A percentile compares a stretch with the other conserved stretches of the same genome.
phyloP scores from a whole-genome alignment of 495 filamentous ascomycete genomes.

The Neurospora pannonica region DNA sequence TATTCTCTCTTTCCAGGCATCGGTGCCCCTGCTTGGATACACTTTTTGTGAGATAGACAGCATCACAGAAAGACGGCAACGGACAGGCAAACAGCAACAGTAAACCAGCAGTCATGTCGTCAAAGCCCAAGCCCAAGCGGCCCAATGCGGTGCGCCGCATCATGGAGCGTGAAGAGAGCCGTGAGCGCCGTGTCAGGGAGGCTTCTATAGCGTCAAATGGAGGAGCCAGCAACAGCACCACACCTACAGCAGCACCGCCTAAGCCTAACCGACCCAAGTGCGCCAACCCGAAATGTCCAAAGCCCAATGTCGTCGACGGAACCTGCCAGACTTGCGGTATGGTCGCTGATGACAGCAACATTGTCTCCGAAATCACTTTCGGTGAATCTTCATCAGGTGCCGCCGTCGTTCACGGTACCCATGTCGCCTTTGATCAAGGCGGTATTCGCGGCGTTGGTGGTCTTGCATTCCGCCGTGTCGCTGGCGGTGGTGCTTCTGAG shows the following conservation, averaged over 20 bases:
- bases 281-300: conserved; percentile 27
- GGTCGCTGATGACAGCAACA: conserved; percentile 70
- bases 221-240: background rate
- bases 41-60: background rate
- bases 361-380: conserved; percentile 84
- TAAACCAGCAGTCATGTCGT: conserved; percentile 1
- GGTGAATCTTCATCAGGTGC: conserved; percentile 75
- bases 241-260: background rate
- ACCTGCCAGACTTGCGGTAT: conserved; percentile 79
- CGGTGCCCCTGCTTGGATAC: background rate
- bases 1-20: background rate
- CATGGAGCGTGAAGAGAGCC: conserved; percentile 19
- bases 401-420: conserved; percentile 83
- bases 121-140: conserved; percentile 17
- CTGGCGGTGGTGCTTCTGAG: conserved; percentile 32
- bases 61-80: background rate
- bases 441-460: conserved; percentile 34
- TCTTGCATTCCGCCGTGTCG: conserved; percentile 26
- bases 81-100: background rate
- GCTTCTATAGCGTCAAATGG: conserved; percentile 7
- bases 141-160: conserved; percentile 21
- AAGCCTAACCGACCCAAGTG: conserved; percentile 3
- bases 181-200: conserved; percentile 17
- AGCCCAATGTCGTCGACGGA: conserved; percentile 37
- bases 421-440: conserved; percentile 70